These are phyloP conservation scores for Ophiosphaerella narmari DNA, from an alignment of 2,329 filamentous ascomycete genomes.

Conservation along the genomic window DNA sequence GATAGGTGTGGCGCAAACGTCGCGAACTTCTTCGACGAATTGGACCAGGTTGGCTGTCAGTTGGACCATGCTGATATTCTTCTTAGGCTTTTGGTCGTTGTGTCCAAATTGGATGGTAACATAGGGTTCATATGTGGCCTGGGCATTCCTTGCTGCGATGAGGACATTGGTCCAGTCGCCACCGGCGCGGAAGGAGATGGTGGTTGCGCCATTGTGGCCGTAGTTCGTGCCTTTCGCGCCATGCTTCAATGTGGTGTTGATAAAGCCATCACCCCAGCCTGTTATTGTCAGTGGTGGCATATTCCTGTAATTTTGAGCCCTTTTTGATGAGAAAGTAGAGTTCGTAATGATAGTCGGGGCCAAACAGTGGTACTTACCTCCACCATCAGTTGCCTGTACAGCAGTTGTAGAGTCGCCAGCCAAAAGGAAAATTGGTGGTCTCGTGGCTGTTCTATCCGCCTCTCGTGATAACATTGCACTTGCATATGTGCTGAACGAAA, in stretches of 20 bases:
- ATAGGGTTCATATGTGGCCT: slow-evolving; percentile 49
- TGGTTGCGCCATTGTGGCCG: slow-evolving; percentile 59
- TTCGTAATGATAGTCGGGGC: too few relatives aligned
- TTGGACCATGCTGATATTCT: slow-evolving; percentile 50
- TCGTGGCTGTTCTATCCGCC: neutral
- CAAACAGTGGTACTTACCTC: slow-evolving; percentile 10
- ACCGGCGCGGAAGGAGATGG: slow-evolving; percentile 57
- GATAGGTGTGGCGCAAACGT: slow-evolving; percentile 45
- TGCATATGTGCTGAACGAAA: neutral
- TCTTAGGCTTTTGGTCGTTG: slow-evolving; percentile 60
- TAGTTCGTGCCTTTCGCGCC: slow-evolving; percentile 60
- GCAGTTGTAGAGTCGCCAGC: slow-evolving; percentile 47
- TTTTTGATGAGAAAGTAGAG: neutral
- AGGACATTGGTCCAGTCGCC: slow-evolving; percentile 60
- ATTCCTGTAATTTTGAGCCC: neutral
- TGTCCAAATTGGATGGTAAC: slow-evolving; percentile 66
- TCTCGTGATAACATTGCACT: neutral
- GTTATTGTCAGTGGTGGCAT: slow-evolving; percentile 3
- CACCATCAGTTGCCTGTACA: slow-evolving; percentile 24
- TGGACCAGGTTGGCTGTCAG: slow-evolving; percentile 57
- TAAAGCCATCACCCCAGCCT: slow-evolving; percentile 63
- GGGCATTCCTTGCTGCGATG: slow-evolving; percentile 40
- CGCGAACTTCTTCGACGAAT: slow-evolving; percentile 42
- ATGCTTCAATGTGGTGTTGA: slow-evolving; percentile 51
- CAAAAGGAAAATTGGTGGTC: slow-evolving; percentile 36